Percentiles rank a stretch among this genome's conserved stretches.
These are phyloP conservation scores for Entomortierella parvispora DNA, from an alignment of 192 early-diverging fungal genomes.

Conservation along the genomic window DNA sequence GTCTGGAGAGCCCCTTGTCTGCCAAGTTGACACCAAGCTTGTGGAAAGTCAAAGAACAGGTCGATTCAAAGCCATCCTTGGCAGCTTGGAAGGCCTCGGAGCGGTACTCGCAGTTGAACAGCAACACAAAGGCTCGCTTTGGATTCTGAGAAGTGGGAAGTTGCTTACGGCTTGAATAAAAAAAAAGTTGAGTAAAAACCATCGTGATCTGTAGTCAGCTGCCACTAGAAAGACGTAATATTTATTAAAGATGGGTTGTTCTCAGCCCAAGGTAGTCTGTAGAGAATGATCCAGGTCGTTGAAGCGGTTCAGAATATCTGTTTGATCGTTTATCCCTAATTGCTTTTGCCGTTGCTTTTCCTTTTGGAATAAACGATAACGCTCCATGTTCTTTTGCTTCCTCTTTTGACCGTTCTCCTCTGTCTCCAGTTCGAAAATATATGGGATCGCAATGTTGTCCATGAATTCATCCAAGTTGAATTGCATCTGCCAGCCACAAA, in stretches of 20 bases:
- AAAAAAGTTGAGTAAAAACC: no score
- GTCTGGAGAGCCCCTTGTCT: slow-evolving; percentile 7
- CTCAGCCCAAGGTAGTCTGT: not conserved
- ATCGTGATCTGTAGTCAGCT: no score
- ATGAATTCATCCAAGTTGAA: slow-evolving; percentile 53
- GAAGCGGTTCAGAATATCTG: not conserved
- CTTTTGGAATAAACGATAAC: not conserved
- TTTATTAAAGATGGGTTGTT: not conserved
- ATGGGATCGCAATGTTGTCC: slow-evolving; percentile 51
- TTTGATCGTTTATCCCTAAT: slow-evolving; percentile 10
- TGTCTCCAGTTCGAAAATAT: slow-evolving; percentile 31
- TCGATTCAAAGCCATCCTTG: not conserved
- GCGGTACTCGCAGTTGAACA: not conserved
- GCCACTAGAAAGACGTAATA: no score
- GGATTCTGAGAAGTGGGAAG: not conserved
- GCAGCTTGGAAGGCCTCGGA: slow-evolving; percentile 12
- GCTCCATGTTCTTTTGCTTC: not conserved
- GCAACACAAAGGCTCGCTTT: slow-evolving; percentile 16
- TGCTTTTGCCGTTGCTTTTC: not conserved
- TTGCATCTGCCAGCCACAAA: slow-evolving; percentile 56
- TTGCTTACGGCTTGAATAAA: no score
- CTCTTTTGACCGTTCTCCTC: not conserved
- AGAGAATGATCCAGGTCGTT: no score
- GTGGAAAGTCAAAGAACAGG: slow-evolving; percentile 22
- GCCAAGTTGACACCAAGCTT: slow-evolving; percentile 5